Evolutionary conservation across 192 early-diverging fungal species (phyloP).

Genomic region (Phlyctochytrium arcticum): DNA sequence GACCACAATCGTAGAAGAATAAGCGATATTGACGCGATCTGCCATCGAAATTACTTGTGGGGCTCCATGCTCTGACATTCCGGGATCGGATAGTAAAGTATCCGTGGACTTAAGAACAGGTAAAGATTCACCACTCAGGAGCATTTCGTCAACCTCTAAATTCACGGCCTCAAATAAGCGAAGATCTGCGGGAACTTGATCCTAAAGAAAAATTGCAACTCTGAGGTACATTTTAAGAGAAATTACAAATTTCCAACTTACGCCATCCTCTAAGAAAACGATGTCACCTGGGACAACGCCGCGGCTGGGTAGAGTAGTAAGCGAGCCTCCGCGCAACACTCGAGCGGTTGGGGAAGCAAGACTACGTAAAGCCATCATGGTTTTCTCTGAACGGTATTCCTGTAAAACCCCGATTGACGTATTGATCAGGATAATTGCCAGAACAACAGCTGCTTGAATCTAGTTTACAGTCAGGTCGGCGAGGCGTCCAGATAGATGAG

Average conservation of each 20-base stretch:
- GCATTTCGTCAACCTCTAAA: slow-evolving; percentile 33
- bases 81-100: neutral
- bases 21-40: slow-evolving; percentile 31
- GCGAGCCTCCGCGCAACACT: slow-evolving; percentile 25
- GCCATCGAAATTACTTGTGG: slow-evolving; percentile 18
- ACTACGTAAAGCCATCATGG: slow-evolving; percentile 29
- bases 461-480: too few species aligned
- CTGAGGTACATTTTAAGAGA: too few species aligned
- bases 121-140: slow-evolving; percentile 39
- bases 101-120: slow-evolving; percentile 14
- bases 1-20: slow-evolving; percentile 24
- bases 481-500: too few species aligned
- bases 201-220: too few species aligned
- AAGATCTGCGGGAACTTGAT: slow-evolving; percentile 28
- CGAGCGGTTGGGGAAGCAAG: slow-evolving; percentile 30
- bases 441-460: slow-evolving; percentile 22
- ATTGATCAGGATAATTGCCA: slow-evolving; percentile 27
- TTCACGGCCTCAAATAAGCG: slow-evolving; percentile 31
- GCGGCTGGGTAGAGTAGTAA: slow-evolving; percentile 13
- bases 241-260: too few species aligned
- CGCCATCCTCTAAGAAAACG: slow-evolving; percentile 23
- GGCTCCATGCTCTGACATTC: neutral
- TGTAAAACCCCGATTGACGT: slow-evolving; percentile 25
- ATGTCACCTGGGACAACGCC: slow-evolving; percentile 32
- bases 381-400: slow-evolving; percentile 29